phyloP scores from a whole-genome alignment of 352 stramenopile species.

The Thraustochytrium sp. region DNA sequence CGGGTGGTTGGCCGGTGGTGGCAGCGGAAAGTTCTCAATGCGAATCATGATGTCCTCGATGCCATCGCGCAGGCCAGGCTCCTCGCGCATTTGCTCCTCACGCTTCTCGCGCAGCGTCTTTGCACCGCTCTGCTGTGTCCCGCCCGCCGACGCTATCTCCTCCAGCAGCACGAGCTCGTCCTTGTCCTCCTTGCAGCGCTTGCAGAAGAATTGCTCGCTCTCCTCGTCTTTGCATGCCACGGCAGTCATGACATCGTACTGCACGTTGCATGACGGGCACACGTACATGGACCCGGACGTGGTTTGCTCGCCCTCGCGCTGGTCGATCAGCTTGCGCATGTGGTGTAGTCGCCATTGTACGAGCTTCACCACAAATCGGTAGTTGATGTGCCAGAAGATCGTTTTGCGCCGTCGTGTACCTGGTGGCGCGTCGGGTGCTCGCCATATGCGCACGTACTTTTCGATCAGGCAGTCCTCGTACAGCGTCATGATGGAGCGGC shows the following conservation, averaged over 20 bases:
- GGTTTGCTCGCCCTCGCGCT: slow-evolving; percentile 12
- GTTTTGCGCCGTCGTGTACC: background rate
- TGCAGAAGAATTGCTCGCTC: background rate
- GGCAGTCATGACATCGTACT: background rate
- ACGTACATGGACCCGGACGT: background rate
- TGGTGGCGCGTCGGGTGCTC: slow-evolving; percentile 3
- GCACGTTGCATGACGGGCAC: background rate
- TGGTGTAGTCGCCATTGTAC: slow-evolving; percentile 1
- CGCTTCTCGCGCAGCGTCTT: slow-evolving; percentile 22
- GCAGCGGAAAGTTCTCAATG: slow-evolving; percentile 16
- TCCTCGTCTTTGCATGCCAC: background rate
- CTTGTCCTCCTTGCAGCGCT: slow-evolving; percentile 10
- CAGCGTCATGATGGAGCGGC: background rate
- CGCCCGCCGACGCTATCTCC: background rate
- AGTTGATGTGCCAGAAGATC: slow-evolving; percentile 37
- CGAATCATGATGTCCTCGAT: slow-evolving; percentile 18
- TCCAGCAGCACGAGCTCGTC: background rate
- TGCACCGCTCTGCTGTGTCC: background rate
- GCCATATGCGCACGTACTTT: slow-evolving; percentile 11
- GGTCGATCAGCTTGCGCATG: slow-evolving; percentile 4
- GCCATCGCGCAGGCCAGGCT: background rate
- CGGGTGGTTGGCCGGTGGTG: background rate
- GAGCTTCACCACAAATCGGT: slow-evolving; percentile 25
- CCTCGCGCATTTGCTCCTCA: slow-evolving; percentile 26
- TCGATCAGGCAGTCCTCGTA: slow-evolving; percentile 31